Conservation (phyloP, 2,329 filamentous ascomycete species). For the Ambrosiella cleistominuta region DNA sequence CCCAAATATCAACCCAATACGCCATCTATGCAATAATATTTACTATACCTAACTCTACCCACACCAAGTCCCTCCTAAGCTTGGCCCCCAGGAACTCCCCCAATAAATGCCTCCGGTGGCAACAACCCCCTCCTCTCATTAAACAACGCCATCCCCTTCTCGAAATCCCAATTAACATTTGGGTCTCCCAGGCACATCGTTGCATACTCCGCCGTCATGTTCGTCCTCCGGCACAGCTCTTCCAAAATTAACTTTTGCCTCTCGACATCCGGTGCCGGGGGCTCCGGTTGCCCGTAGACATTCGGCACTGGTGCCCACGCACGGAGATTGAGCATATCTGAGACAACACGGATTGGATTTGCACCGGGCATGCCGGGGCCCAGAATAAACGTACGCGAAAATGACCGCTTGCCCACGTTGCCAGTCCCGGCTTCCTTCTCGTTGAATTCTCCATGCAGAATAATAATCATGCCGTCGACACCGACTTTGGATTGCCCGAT, state of each 20-base stretch:
- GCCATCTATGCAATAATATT: too few species aligned
- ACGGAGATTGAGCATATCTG: slow-evolving; percentile 59
- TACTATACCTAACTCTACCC: too few species aligned
- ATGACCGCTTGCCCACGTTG: slow-evolving; percentile 51
- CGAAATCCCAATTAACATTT: slow-evolving; percentile 57
- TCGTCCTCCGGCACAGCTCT: slow-evolving; percentile 59
- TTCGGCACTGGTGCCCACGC: slow-evolving; percentile 39
- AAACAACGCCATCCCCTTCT: slow-evolving; percentile 58
- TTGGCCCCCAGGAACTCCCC: not conserved
- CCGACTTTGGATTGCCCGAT: slow-evolving; percentile 43
- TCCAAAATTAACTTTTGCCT: slow-evolving; percentile 53
- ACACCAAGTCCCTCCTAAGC: not conserved
- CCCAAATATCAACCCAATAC: too few species aligned
- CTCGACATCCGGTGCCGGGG: slow-evolving; percentile 14
- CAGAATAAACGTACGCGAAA: slow-evolving; percentile 65
- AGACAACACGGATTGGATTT: slow-evolving; percentile 55
- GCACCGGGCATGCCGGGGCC: slow-evolving; percentile 52
- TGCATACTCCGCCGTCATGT: slow-evolving; percentile 64
- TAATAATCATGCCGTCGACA: slow-evolving; percentile 62
- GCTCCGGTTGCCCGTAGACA: slow-evolving; percentile 15
- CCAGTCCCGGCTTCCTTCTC: slow-evolving; percentile 44
- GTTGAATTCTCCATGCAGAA: slow-evolving; percentile 69
- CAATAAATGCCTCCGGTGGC: slow-evolving; percentile 34
- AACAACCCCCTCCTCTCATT: slow-evolving; percentile 33
- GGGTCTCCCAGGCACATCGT: slow-evolving; percentile 58